Conservation (phyloP, 2,329 filamentous ascomycete genomes). For the Colletotrichum costaricense region DNA sequence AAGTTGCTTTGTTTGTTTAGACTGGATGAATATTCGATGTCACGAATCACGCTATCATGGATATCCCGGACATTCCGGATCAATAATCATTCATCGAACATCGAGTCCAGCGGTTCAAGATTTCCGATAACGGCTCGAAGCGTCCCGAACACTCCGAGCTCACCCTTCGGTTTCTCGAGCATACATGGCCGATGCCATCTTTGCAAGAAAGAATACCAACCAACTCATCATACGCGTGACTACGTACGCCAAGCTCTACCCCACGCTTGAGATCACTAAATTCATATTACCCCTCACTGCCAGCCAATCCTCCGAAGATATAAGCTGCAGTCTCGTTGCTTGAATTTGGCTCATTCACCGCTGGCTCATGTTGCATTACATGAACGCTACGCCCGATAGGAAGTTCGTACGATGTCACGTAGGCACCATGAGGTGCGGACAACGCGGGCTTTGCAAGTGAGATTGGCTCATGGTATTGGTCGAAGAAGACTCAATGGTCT, state of each 20-base stretch:
- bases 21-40: neutral
- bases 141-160: no score
- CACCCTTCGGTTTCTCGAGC: neutral
- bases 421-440: neutral
- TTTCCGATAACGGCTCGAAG: neutral
- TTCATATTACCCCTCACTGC: conserved; percentile 1
- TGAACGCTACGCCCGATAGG: conserved; percentile 16
- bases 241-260: conserved; percentile 25
- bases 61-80: neutral
- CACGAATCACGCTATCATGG: neutral
- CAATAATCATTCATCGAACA: neutral
- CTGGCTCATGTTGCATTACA: conserved; percentile 18
- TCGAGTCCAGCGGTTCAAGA: neutral
- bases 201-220: no score
- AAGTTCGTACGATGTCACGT: conserved; percentile 6
- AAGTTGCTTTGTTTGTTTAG: neutral
- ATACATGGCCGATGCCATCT: neutral
- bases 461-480: neutral
- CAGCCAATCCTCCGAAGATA: neutral
- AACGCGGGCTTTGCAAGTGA: neutral
- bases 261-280: conserved; percentile 6
- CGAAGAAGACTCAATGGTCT: neutral
- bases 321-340: neutral
- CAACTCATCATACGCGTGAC: neutral
- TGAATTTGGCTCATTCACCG: conserved; percentile 1